Percentiles rank a stretch among this genome's conserved stretches.
These are phyloP conservation scores for Trypanosoma congolense DNA, from an alignment of 208 protist species.

Conservation along the genomic window DNA sequence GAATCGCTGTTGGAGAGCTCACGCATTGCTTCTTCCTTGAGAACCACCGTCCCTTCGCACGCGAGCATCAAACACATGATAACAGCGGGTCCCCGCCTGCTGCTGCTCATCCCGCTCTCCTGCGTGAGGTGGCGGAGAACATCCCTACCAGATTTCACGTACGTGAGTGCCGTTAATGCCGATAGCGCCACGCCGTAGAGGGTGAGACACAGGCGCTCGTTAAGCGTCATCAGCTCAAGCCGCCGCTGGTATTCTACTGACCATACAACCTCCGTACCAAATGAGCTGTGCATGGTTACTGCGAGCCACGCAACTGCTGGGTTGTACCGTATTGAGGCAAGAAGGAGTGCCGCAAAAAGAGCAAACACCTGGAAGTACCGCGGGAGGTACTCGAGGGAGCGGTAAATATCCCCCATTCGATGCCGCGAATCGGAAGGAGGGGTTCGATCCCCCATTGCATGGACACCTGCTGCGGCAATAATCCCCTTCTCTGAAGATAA, in stretches of 20 bases:
- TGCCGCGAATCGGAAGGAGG: slow-evolving; percentile 6
- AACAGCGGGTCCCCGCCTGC: slow-evolving; percentile 18
- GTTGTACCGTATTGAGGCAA: slow-evolving; percentile 70
- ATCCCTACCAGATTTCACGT: slow-evolving; percentile 50
- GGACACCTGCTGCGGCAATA: too few relatives aligned
- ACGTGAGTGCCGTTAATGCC: slow-evolving; percentile 36
- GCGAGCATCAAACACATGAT: slow-evolving; percentile 15
- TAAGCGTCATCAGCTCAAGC: slow-evolving; percentile 77
- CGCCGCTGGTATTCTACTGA: slow-evolving; percentile 55
- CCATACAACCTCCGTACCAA: slow-evolving; percentile 76
- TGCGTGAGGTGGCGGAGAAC: slow-evolving; percentile 32
- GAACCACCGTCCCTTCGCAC: slow-evolving; percentile 17
- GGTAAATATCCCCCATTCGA: slow-evolving; percentile 60
- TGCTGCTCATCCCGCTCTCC: slow-evolving; percentile 29
- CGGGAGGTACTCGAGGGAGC: slow-evolving; percentile 73
- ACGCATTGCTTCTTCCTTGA: slow-evolving; percentile 19
- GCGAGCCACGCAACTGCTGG: slow-evolving; percentile 66
- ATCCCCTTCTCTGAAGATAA: too few relatives aligned
- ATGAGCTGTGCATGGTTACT: slow-evolving; percentile 70
- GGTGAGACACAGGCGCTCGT: slow-evolving; percentile 80
- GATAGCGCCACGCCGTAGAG: slow-evolving; percentile 71
- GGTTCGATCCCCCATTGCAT: too few relatives aligned
- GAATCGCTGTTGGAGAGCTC: slow-evolving; percentile 24
- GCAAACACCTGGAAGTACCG: slow-evolving; percentile 79
- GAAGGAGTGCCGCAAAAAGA: slow-evolving; percentile 52